Conservation (phyloP, 1,139 yeast genomes). For the Taphrina betulina region DNA sequence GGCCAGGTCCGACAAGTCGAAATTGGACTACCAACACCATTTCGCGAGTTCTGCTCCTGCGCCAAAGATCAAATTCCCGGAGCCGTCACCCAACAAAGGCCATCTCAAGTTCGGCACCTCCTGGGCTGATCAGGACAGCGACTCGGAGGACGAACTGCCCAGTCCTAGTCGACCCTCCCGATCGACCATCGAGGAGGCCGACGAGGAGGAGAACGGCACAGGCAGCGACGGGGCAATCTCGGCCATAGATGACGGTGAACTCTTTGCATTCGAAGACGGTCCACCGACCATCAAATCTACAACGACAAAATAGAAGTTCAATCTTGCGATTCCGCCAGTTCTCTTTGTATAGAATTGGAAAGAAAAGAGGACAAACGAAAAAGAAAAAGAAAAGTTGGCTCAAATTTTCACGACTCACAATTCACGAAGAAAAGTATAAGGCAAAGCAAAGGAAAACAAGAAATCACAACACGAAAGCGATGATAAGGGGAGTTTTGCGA, state of each 20-base stretch:
- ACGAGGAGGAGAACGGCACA: neutral
- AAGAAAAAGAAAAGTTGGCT: no score
- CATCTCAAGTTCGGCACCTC: constrained; percentile 43
- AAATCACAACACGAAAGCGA: no score
- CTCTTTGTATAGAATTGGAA: no score
- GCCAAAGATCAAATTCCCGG: constrained; percentile 32
- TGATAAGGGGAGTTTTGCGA: no score
- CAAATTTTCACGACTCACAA: no score
- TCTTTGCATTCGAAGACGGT: constrained; percentile 11
- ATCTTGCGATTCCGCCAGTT: no score
- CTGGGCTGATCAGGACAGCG: constrained; percentile 44
- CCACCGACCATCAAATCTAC: no score
- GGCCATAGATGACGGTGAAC: constrained; percentile 10
- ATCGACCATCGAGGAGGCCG: constrained; percentile 17
- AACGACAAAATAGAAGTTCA: no score
- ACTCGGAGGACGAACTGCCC: constrained; percentile 30
- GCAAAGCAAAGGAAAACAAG: no score
- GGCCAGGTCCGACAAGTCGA: neutral
- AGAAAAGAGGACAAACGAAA: no score
- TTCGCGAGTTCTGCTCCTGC: constrained; percentile 36
- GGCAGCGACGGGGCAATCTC: constrained; percentile 3
- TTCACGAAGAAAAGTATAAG: no score
- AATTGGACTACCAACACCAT: constrained; percentile 3
- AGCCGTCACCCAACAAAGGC: constrained; percentile 33
- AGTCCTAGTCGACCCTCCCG: constrained; percentile 5